These are phyloP conservation scores for Diplodia corticola DNA, from an alignment of 2,329 filamentous ascomycete genomes.

Conservation along the genomic window DNA sequence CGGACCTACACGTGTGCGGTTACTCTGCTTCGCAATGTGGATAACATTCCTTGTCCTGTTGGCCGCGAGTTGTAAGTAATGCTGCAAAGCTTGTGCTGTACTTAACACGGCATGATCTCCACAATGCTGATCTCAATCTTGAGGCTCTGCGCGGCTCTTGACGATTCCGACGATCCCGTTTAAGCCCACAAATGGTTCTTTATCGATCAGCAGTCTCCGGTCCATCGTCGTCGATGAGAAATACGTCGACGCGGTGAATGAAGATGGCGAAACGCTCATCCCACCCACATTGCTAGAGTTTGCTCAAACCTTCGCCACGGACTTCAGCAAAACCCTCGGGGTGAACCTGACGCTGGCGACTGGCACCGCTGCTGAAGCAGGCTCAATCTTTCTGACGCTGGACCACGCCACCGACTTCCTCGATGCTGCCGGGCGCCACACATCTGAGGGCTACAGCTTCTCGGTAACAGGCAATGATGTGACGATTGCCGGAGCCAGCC, in stretches of 20 bases:
- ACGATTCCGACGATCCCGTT: conserved; percentile 27
- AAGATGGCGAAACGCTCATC: conserved; percentile 46
- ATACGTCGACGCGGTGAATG: conserved; percentile 46
- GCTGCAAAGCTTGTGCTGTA: background rate
- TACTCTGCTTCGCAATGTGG: background rate
- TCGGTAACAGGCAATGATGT: conserved; percentile 37
- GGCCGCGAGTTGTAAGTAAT: background rate
- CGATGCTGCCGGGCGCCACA: conserved; percentile 48
- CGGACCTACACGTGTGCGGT: no score
- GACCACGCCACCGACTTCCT: conserved; percentile 43
- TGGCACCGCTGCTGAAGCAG: background rate
- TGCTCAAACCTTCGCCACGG: conserved; percentile 47
- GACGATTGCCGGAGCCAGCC: conserved; percentile 53
- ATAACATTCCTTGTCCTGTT: background rate
- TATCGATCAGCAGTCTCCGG: conserved; percentile 23
- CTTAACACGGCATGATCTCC: background rate
- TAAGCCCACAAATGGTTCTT: conserved; percentile 7
- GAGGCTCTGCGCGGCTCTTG: conserved; percentile 22
- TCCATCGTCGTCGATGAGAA: conserved; percentile 48
- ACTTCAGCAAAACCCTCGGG: conserved; percentile 32
- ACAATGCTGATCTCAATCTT: background rate
- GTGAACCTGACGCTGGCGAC: background rate
- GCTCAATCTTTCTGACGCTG: conserved; percentile 51
- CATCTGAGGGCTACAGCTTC: conserved; percentile 51
- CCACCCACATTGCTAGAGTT: conserved; percentile 54